Evolutionary conservation across 345 rosid genomes (phyloP).

Genomic region (Isatis tinctoria): DNA sequence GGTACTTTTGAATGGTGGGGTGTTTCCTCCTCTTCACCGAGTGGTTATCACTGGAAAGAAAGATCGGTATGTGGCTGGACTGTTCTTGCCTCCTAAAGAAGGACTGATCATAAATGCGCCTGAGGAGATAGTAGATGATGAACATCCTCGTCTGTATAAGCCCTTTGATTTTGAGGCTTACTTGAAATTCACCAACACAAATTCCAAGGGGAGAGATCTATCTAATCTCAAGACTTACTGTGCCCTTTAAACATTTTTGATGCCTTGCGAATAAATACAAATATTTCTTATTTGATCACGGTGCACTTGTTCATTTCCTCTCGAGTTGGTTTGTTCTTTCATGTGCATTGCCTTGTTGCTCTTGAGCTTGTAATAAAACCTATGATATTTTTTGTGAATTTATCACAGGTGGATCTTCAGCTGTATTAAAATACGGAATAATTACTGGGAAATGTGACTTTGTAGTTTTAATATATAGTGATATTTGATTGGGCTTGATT

Average conservation of each 20-base stretch:
- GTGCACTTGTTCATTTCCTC: no score
- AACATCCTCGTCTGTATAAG: slow-evolving; percentile 27
- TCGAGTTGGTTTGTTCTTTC: no score
- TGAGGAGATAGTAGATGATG: slow-evolving; percentile 20
- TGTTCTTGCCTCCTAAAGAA: slow-evolving; percentile 23
- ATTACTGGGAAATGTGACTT: no score
- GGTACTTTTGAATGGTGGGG: slow-evolving; percentile 31
- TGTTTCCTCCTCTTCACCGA: slow-evolving; percentile 26
- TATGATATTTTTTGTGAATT: no score
- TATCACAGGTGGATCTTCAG: no score
- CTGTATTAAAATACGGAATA: no score
- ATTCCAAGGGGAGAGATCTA: background rate
- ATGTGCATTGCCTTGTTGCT: no score
- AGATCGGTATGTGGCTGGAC: slow-evolving; percentile 19
- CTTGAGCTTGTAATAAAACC: no score
- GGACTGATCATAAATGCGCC: slow-evolving; percentile 12
- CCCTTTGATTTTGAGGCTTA: slow-evolving; percentile 26
- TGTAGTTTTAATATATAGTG: no score
- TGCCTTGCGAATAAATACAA: no score
- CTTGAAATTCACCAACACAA: background rate
- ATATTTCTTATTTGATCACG: no score
- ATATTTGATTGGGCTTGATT: no score
- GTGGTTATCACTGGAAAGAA: slow-evolving; percentile 26
- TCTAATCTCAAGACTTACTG: slow-evolving; percentile 31
- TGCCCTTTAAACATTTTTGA: slow-evolving; percentile 14